Conservation (phyloP, 2,329 filamentous ascomycete genomes). For the Aspergillus tamarii region DNA sequence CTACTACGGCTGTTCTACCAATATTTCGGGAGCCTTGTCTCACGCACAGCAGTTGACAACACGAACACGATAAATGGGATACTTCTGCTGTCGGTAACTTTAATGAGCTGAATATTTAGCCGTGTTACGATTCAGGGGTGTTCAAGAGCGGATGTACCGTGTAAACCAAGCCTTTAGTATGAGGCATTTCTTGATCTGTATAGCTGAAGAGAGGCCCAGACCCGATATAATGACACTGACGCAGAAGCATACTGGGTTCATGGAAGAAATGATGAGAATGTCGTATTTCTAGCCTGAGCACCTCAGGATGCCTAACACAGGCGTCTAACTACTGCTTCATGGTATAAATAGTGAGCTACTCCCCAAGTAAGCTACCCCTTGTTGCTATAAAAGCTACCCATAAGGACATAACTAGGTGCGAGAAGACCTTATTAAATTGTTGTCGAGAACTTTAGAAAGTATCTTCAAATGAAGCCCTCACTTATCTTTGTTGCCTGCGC, state of each 20-base stretch:
- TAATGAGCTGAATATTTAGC: neutral
- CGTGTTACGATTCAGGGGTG: neutral
- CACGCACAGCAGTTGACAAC: neutral
- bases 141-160: neutral
- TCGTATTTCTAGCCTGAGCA: neutral
- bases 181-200: neutral
- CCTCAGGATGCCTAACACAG: neutral
- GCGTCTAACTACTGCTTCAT: neutral
- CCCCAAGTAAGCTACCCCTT: neutral
- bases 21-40: neutral
- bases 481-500: neutral
- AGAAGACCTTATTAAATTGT: neutral
- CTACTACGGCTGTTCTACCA: neutral
- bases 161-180: neutral
- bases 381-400: neutral
- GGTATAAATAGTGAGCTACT: neutral
- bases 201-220: neutral
- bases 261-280: neutral
- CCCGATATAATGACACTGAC: neutral
- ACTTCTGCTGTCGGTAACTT: neutral
- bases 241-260: neutral
- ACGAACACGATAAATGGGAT: neutral
- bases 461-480: neutral
- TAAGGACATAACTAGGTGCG: neutral
- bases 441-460: neutral